Evolutionary conservation across 352 stramenopile species (phyloP).

Genomic region (Globisporangium barbulae): DNA sequence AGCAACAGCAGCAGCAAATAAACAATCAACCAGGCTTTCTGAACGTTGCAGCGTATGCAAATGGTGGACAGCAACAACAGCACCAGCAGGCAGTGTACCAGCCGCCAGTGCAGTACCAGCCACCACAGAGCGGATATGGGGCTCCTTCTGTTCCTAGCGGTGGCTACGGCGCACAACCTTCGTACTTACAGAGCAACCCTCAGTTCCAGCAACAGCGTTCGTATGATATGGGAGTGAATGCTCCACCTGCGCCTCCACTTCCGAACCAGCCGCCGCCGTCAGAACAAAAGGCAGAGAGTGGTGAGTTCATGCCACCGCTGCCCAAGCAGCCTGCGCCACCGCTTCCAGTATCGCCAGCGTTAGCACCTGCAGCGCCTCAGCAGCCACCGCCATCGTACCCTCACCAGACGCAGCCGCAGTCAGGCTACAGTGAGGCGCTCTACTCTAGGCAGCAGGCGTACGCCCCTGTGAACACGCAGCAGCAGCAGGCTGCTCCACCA

Average conservation of each 20-base stretch:
- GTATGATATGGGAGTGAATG: neutral
- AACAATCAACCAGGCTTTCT: neutral
- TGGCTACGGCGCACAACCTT: neutral
- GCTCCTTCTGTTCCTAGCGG: neutral
- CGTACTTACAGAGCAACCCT: slow-evolving; percentile 8
- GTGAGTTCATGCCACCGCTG: slow-evolving; percentile 8
- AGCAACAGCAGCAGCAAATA: neutral
- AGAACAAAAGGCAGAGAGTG: neutral
- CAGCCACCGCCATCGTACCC: slow-evolving; percentile 8
- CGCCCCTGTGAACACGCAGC: slow-evolving; percentile 19
- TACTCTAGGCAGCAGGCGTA: slow-evolving; percentile 40
- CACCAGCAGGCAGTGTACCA: slow-evolving; percentile 11
- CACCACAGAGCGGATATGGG: neutral
- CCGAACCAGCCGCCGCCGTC: slow-evolving; percentile 5
- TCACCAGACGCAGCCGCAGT: slow-evolving; percentile 12
- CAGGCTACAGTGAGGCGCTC: slow-evolving; percentile 31
- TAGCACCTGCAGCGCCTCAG: neutral
- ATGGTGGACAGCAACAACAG: slow-evolving; percentile 10
- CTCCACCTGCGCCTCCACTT: slow-evolving; percentile 1
- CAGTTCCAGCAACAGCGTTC: neutral
- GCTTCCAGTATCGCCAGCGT: neutral
- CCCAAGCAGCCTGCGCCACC: slow-evolving; percentile 9
- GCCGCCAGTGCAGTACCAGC: slow-evolving; percentile 10
- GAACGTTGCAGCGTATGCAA: slow-evolving; percentile 4
- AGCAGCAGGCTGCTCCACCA: neutral